Evolutionary conservation across 1,139 yeast genomes (phyloP).

Genomic region (Diutina siamensis): DNA sequence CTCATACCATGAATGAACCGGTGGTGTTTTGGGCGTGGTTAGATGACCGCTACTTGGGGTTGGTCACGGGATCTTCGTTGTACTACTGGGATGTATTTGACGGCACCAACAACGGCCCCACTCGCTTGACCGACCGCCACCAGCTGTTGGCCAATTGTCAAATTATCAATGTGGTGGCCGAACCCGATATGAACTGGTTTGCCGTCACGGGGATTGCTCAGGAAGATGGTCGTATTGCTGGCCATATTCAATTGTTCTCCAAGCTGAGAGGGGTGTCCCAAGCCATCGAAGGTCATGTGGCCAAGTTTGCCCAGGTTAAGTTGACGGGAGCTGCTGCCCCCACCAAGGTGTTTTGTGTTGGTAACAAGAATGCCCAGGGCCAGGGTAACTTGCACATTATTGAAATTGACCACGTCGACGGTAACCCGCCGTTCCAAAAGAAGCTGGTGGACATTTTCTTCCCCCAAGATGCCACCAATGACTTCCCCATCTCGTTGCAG

Average conservation of each 20-base stretch:
- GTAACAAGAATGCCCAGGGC: conserved; percentile 76
- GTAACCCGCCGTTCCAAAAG: conserved; percentile 78
- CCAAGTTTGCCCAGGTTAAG: conserved; percentile 69
- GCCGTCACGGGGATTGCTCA: conserved; percentile 93
- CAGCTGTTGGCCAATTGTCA: conserved; percentile 70
- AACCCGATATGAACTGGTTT: conserved; percentile 79
- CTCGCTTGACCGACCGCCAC: conserved; percentile 74
- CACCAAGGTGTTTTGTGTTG: conserved; percentile 83
- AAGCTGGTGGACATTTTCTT: conserved; percentile 87
- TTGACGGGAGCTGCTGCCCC: conserved; percentile 66
- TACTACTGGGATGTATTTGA: conserved; percentile 81
- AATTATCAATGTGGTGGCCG: conserved; percentile 83
- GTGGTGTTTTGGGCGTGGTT: conserved; percentile 97
- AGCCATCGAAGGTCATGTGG: conserved; percentile 97
- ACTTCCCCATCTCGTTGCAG: conserved; percentile 92
- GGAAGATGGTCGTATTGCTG: conserved; percentile 90
- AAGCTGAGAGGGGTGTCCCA: conserved; percentile 86
- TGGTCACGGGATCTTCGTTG: conserved; percentile 68
- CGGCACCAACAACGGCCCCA: conserved; percentile 69
- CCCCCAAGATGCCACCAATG: conserved; percentile 94
- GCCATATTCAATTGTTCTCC: conserved; percentile 88
- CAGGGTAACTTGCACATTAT: conserved; percentile 85
- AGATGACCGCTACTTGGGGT: conserved; percentile 58
- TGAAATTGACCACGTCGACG: conserved; percentile 90
- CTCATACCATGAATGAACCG: conserved; percentile 78